phyloP scores from a whole-genome alignment of 2,329 filamentous ascomycete species.

The Paecilomyces sp. region DNA sequence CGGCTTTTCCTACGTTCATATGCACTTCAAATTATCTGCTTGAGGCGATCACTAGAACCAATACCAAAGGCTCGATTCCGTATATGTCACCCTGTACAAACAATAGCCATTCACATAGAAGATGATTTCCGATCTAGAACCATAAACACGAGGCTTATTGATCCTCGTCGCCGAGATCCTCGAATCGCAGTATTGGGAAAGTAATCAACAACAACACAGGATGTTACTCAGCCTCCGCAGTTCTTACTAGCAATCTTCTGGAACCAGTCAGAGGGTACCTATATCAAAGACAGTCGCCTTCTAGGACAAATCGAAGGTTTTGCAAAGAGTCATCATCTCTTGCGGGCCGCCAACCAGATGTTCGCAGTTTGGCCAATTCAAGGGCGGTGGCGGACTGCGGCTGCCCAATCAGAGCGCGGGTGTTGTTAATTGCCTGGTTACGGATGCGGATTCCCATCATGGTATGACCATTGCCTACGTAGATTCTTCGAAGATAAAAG shows the following conservation, averaged over 20 bases:
- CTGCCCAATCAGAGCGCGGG: constrained; percentile 14
- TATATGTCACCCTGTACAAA: background rate
- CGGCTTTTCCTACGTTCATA: background rate
- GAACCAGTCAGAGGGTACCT: background rate
- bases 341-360: constrained; percentile 12
- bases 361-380: background rate
- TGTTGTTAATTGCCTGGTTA: constrained; percentile 18
- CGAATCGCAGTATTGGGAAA: background rate
- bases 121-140: background rate
- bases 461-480: constrained; percentile 7
- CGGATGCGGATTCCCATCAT: constrained; percentile 10
- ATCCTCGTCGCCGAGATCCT: background rate
- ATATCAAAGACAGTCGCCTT: background rate
- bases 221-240: background rate
- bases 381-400: background rate
- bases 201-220: background rate
- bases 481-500: background rate
- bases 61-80: background rate
- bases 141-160: background rate
- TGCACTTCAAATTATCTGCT: background rate
- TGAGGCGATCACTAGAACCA: background rate
- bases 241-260: background rate
- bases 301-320: background rate
- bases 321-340: background rate
- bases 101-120: background rate